phyloP scores from a whole-genome alignment of 2,329 filamentous ascomycete species.

The Torrubiellomyces zombiae region DNA sequence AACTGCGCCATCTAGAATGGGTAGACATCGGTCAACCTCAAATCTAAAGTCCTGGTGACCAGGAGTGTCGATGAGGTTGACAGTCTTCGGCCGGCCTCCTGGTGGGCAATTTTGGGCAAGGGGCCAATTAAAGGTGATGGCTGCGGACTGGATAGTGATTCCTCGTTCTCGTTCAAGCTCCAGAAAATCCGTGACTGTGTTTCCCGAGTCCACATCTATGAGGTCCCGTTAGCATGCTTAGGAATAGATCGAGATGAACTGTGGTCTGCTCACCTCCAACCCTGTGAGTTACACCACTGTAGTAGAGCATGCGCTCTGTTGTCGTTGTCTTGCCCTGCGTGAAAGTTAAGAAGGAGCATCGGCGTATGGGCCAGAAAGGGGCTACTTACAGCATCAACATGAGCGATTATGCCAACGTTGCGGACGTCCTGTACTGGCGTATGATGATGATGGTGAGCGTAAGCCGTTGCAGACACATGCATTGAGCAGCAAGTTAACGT shows the following conservation, averaged over 20 bases:
- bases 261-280: constrained; percentile 44
- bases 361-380: too few relatives aligned
- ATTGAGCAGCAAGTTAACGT: too few relatives aligned
- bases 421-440: constrained; percentile 40
- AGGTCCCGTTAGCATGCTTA: not conserved
- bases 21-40: constrained; percentile 79
- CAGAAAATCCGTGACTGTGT: constrained; percentile 92
- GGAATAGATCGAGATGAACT: not conserved
- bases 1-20: constrained; percentile 78
- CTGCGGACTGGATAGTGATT: constrained; percentile 95
- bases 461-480: too few relatives aligned
- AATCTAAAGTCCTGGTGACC: constrained; percentile 97
- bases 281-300: constrained; percentile 74
- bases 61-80: constrained; percentile 91
- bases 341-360: constrained; percentile 5
- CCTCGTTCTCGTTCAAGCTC: constrained; percentile 82
- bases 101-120: constrained; percentile 28
- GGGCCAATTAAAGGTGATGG: constrained; percentile 91
- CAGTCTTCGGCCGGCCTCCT: constrained; percentile 38
- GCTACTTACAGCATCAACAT: constrained; percentile 67
- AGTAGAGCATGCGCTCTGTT: constrained; percentile 97
- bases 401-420: constrained; percentile 96
- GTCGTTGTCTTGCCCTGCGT: constrained; percentile 82
- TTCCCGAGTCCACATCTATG: constrained; percentile 81
- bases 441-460: constrained; percentile 9